Evolutionary conservation across 1,139 yeast species (phyloP), one percentile per base, ranked within the genome.

Genomic region (Yamadazyma blattariae): DNA sequence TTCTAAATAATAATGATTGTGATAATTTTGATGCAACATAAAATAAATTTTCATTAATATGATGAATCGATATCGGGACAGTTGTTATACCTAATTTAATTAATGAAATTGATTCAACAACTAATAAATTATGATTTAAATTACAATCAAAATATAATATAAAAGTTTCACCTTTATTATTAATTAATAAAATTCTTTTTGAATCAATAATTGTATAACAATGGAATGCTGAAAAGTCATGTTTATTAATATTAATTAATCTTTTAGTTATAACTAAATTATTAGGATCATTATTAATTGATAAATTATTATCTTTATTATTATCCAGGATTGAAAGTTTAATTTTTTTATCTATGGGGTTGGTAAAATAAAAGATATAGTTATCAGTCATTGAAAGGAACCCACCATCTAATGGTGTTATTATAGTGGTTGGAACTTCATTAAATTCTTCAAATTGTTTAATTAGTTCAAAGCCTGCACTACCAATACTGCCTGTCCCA

Each of bases 391-490:
- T 33, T 1, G 62, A 64, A 25, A 69, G 30, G 2, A 59, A 41
- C 0, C 74, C 75, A 10, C 65, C 67, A 5, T 33, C 19, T 0
- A 24, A 12, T 1, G 52, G 47, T 0, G 64, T 52, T 7, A 63
- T 48, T 12, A 65, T 41, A 17, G 52, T 47, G 0, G 59, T 46
- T 0, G 74, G 73, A 1, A 62, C 56, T 4, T 53, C 61, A 1
- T 57, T 57, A 40, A 69, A 69, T 32, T 54, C 61, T n/a, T 57
- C 56, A 41, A 58, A 60, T 37, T 67, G 71, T 17, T 47, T 41
- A 6, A 37, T n/a, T 4, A 61, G 30, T 0, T 29, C 34, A 19
- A 56, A 38, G n/a, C n/a, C n/a, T 2, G 34, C 36, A 9, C 36
- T 40, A 5, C 36, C 33, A 1, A 27, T 22, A 6, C 33, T 7